A percentile compares a stretch with the other conserved stretches of the same genome.
phyloP scores from a whole-genome alignment of 106 monocot genomes.

The Cymbidium sinense region DNA sequence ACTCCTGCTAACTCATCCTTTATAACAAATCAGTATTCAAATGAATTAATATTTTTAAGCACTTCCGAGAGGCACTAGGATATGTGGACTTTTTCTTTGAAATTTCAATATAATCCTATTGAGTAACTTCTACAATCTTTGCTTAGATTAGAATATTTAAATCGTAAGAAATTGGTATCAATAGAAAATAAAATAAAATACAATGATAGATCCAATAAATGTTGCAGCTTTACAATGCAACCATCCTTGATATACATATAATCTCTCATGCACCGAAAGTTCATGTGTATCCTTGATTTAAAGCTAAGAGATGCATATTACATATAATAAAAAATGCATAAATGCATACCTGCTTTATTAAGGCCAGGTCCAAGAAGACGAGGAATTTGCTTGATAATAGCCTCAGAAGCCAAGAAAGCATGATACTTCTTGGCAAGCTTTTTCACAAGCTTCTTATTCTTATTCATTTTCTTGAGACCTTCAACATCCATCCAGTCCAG shows the following conservation, averaged over 20 bases:
- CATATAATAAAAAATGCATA: background rate
- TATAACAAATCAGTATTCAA: background rate
- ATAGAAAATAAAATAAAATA: background rate
- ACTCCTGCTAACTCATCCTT: no score
- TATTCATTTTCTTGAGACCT: constrained; percentile 24
- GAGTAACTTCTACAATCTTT: background rate
- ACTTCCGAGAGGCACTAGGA: background rate
- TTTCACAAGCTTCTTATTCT: constrained; percentile 34
- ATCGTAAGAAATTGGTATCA: background rate
- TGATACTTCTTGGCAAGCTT: constrained; percentile 42
- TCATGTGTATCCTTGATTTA: background rate
- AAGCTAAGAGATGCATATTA: background rate
- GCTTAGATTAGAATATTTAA: background rate
- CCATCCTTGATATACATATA: background rate
- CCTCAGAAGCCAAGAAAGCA: constrained; percentile 45
- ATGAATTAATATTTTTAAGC: background rate
- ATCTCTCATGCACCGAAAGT: background rate
- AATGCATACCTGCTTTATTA: constrained; percentile 33
- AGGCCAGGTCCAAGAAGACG: constrained; percentile 45
- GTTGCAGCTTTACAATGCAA: background rate
- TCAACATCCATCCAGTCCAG: constrained; percentile 33
- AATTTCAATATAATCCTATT: background rate
- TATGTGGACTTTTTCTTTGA: background rate
- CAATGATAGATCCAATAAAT: background rate
- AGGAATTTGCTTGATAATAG: constrained; percentile 45